Evolutionary conservation across 345 rosid species (phyloP).

Genomic region (Excoecaria agallocha): DNA sequence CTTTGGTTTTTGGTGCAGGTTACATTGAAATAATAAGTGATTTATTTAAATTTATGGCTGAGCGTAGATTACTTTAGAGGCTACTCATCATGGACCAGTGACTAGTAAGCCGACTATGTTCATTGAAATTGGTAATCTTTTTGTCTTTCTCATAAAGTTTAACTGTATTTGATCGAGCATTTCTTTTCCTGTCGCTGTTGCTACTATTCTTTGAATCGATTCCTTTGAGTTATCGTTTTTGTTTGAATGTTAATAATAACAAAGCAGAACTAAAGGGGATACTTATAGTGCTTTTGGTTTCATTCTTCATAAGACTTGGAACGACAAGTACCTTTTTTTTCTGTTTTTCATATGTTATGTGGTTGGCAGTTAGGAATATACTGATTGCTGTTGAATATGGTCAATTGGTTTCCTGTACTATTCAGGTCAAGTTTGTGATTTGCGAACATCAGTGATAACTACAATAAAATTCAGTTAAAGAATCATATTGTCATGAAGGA

Average conservation of each 20-base stretch:
- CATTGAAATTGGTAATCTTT: slow-evolving; percentile 69
- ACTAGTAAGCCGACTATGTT: slow-evolving; percentile 86
- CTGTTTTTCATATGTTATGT: background rate
- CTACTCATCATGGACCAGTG: slow-evolving; percentile 88
- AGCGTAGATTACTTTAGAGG: slow-evolving; percentile 82
- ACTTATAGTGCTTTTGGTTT: background rate
- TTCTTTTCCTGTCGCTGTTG: background rate
- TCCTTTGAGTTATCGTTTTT: background rate
- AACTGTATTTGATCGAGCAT: background rate
- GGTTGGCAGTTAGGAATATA: background rate
- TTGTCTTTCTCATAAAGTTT: background rate
- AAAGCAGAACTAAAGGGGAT: background rate
- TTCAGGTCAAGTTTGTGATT: background rate
- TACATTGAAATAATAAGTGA: background rate
- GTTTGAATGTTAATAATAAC: background rate
- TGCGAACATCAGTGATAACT: background rate
- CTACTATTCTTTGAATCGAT: background rate
- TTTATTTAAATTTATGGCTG: slow-evolving; percentile 13
- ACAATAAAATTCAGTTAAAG: background rate
- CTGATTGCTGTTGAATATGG: background rate
- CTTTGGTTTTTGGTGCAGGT: too few species aligned
- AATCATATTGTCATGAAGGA: background rate
- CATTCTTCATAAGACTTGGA: background rate
- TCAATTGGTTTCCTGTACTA: background rate
- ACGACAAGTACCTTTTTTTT: background rate